These are phyloP conservation scores for Leptographium procerum DNA, from an alignment of 2,329 filamentous ascomycete genomes.

Conservation along the genomic window DNA sequence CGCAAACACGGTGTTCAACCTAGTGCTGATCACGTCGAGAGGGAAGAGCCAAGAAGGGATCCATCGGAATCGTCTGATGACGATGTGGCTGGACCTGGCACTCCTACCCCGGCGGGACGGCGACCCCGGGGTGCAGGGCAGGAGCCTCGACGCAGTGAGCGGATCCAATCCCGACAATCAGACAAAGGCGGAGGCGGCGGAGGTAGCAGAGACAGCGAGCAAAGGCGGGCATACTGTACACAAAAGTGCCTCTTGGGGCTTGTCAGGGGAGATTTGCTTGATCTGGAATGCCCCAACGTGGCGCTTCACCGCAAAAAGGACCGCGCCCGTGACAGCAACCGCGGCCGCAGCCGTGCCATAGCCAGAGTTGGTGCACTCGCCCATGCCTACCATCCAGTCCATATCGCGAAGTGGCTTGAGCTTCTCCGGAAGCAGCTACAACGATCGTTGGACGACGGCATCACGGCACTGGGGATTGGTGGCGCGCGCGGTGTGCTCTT, in stretches of 20 bases:
- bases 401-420: background rate
- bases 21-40: background rate
- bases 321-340: too few species aligned
- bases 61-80: background rate
- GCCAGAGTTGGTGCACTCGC: too few species aligned
- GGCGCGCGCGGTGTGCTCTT: background rate
- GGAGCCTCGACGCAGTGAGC: background rate
- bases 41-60: background rate
- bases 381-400: background rate
- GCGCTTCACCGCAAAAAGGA: background rate
- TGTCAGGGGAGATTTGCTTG: background rate
- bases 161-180: background rate
- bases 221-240: background rate
- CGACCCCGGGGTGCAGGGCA: background rate
- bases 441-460: background rate
- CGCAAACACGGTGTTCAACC: background rate
- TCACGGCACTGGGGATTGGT: background rate
- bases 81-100: background rate
- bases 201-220: background rate
- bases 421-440: background rate
- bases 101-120: background rate
- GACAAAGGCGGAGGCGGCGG: too few species aligned
- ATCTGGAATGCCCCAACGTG: background rate
- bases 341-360: too few species aligned
- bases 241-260: background rate